phyloP scores from a whole-genome alignment of 805 yeast species.

The Starmerella lactis-condensi region DNA sequence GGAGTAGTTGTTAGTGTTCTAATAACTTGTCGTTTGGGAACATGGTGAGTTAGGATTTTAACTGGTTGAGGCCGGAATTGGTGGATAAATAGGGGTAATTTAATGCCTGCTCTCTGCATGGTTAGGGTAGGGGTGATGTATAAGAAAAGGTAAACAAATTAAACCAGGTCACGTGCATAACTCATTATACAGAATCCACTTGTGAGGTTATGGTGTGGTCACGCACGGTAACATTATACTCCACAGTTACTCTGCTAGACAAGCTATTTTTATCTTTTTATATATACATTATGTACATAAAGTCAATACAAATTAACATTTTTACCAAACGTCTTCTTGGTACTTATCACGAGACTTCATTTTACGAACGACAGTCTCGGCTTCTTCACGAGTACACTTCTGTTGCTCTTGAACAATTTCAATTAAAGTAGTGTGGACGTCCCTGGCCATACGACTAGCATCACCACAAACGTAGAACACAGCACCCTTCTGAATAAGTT shows the following conservation, averaged over 20 bases:
- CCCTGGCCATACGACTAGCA: constrained; percentile 89
- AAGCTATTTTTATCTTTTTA: neutral
- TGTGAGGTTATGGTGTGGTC: no score
- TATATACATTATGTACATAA: neutral
- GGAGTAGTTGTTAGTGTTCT: no score
- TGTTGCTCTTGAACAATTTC: constrained; percentile 46
- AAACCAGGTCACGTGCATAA: no score
- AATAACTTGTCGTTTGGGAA: no score
- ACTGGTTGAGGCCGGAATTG: no score
- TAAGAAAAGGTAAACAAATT: no score
- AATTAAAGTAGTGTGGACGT: constrained; percentile 55
- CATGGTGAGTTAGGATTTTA: no score
- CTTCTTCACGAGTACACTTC: constrained; percentile 45
- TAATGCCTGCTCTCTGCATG: no score
- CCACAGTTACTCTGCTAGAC: neutral
- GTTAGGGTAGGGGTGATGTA: no score
- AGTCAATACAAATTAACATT: no score
- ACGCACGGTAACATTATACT: neutral
- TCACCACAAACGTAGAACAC: constrained; percentile 93
- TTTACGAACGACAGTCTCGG: constrained; percentile 57
- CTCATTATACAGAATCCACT: no score
- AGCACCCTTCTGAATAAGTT: constrained; percentile 49
- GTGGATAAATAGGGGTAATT: no score
- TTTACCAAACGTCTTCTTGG: constrained; percentile 95
- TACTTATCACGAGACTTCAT: constrained; percentile 70